Evolutionary conservation across 2,329 filamentous ascomycete species (phyloP).

Genomic region (Rhytidhysteron rufulum): DNA sequence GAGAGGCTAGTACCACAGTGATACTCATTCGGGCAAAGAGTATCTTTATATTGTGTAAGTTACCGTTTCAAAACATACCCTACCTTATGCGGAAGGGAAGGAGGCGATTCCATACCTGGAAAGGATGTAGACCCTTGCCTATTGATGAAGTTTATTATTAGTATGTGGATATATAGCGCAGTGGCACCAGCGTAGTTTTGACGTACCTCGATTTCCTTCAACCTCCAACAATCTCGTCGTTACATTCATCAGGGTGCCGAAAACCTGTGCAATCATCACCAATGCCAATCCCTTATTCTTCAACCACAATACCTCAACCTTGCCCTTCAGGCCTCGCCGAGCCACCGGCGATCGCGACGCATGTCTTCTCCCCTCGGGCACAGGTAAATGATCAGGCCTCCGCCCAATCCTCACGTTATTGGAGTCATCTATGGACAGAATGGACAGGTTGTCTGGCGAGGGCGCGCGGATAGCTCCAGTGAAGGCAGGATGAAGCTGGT

Average conservation of each 20-base stretch:
- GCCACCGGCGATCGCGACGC: constrained; percentile 20
- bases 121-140: constrained; percentile 69
- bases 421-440: constrained; percentile 31
- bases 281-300: constrained; percentile 69
- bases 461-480: constrained; percentile 28
- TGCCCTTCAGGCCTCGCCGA: constrained; percentile 16
- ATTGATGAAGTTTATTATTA: not conserved
- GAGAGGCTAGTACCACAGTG: constrained; percentile 61
- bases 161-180: not conserved
- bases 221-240: constrained; percentile 71
- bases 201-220: constrained; percentile 54
- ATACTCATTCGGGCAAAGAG: constrained; percentile 76
- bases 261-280: constrained; percentile 73
- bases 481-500: constrained; percentile 17
- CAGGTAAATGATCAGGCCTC: constrained; percentile 15
- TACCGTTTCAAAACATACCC: too few relatives aligned
- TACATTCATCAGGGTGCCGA: constrained; percentile 82
- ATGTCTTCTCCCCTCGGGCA: constrained; percentile 13
- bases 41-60: too few relatives aligned
- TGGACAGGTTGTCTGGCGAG: constrained; percentile 27
- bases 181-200: not conserved
- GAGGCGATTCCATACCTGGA: constrained; percentile 66
- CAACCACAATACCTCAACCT: constrained; percentile 48
- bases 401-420: constrained; percentile 25
- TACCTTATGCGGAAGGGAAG: too few relatives aligned